Evolutionary conservation across 2,329 filamentous ascomycete species (phyloP).

Genomic region (Sporothrix curviconia): DNA sequence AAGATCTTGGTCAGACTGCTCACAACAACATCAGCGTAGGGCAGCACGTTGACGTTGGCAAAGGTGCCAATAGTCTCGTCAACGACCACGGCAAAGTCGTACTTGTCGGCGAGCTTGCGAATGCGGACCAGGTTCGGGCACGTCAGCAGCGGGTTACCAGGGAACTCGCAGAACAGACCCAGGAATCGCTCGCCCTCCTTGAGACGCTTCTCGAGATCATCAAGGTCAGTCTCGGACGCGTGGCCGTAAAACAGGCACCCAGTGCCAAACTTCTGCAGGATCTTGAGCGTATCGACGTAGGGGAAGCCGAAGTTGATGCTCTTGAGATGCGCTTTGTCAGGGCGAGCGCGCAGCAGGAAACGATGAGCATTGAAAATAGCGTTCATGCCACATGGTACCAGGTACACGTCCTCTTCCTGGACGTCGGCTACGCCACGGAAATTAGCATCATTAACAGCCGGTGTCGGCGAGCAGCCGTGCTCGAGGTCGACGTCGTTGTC

Average conservation of each 20-base stretch:
- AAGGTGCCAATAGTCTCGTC: slow-evolving; percentile 98
- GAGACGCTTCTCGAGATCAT: slow-evolving; percentile 71
- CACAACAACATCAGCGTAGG: slow-evolving; percentile 82
- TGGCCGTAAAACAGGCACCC: slow-evolving; percentile 84
- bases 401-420: slow-evolving; percentile 78
- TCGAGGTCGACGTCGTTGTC: slow-evolving; percentile 54
- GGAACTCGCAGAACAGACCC: slow-evolving; percentile 89
- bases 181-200: slow-evolving; percentile 68
- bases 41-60: slow-evolving; percentile 88
- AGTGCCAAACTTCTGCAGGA: slow-evolving; percentile 87
- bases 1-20: slow-evolving; percentile 96
- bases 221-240: slow-evolving; percentile 68
- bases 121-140: slow-evolving; percentile 83
- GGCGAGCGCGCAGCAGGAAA: slow-evolving; percentile 56
- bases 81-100: slow-evolving; percentile 82
- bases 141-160: slow-evolving; percentile 80
- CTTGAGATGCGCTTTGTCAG: slow-evolving; percentile 47
- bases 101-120: slow-evolving; percentile 67
- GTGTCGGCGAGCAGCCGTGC: slow-evolving; percentile 24
- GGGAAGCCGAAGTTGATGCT: slow-evolving; percentile 96
- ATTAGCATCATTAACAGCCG: slow-evolving; percentile 34
- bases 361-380: slow-evolving; percentile 87
- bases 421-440: slow-evolving; percentile 57
- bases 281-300: slow-evolving; percentile 94
- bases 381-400: slow-evolving; percentile 90